Conservation (phyloP, 1,139 yeast species). For the Candida mesenterica region DNA sequence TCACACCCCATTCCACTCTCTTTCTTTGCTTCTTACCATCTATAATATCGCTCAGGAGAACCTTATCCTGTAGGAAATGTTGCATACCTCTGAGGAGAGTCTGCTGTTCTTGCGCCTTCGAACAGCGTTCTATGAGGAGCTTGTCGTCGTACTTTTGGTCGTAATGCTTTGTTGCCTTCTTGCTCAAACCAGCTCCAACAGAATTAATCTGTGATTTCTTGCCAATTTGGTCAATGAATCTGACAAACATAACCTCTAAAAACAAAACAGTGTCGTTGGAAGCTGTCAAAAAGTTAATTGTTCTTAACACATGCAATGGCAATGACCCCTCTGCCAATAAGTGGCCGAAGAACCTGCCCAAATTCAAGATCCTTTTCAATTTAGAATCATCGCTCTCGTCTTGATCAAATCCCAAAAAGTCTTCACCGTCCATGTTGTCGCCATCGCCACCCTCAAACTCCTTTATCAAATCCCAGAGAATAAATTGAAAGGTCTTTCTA, state of each 20-base stretch:
- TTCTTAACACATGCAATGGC: conserved; percentile 69
- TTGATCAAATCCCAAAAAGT: conserved; percentile 32
- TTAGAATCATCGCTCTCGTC: conserved; percentile 47
- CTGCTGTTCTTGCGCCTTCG: conserved; percentile 63
- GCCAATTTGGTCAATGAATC: conserved; percentile 63
- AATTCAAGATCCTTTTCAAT: conserved; percentile 60
- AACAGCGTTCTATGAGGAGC: conserved; percentile 50
- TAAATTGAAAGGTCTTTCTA: conserved; percentile 83
- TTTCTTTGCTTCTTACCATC: conserved; percentile 57
- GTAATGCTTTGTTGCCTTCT: conserved; percentile 30
- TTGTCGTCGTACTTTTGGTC: conserved; percentile 54
- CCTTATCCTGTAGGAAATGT: conserved; percentile 59
- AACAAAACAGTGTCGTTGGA: conserved; percentile 64
- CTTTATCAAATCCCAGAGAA: conserved; percentile 84
- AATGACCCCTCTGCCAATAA: conserved; percentile 71
- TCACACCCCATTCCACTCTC: conserved; percentile 72
- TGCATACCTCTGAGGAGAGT: conserved; percentile 69
- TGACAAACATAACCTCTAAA: conserved; percentile 68
- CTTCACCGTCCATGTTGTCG: conserved; percentile 42
- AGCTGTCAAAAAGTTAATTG: conserved; percentile 74
- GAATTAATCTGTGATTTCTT: conserved; percentile 59
- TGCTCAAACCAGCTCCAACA: conserved; percentile 44
- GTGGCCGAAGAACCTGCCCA: conserved; percentile 78
- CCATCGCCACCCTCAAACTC: conserved; percentile 52
- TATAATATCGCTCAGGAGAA: conserved; percentile 51